These are phyloP conservation scores for Acmispon strigosus DNA, from an alignment of 306 rosid species.

Conservation along the genomic window DNA sequence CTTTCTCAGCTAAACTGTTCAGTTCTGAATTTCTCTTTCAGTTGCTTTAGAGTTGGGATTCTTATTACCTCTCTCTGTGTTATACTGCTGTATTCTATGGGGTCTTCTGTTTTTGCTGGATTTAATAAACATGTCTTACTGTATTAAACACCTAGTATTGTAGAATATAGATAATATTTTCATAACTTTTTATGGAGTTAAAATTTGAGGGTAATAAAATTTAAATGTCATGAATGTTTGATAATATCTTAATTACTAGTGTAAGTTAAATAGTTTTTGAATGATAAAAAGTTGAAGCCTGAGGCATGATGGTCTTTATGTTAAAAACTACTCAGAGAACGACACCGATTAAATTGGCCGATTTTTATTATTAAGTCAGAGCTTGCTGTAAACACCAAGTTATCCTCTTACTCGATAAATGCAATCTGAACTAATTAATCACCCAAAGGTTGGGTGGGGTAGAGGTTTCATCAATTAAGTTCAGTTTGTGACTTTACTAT, in stretches of 20 bases:
- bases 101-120: background rate
- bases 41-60: background rate
- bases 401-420: background rate
- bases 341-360: background rate
- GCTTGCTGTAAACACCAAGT: background rate
- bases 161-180: background rate
- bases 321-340: background rate
- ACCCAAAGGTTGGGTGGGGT: background rate
- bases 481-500: background rate
- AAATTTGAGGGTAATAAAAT: background rate
- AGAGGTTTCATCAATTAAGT: background rate
- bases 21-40: background rate
- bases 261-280: background rate
- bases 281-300: background rate
- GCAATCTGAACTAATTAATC: background rate
- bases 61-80: background rate
- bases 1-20: background rate
- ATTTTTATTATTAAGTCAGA: background rate
- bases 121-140: background rate
- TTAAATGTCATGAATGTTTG: background rate
- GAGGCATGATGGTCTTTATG: background rate
- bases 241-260: background rate
- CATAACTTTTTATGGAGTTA: background rate
- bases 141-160: background rate
- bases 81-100: background rate